These are phyloP conservation scores for Silene noctiflora DNA, from an alignment of 179 eudicot species.

Conservation along the genomic window DNA sequence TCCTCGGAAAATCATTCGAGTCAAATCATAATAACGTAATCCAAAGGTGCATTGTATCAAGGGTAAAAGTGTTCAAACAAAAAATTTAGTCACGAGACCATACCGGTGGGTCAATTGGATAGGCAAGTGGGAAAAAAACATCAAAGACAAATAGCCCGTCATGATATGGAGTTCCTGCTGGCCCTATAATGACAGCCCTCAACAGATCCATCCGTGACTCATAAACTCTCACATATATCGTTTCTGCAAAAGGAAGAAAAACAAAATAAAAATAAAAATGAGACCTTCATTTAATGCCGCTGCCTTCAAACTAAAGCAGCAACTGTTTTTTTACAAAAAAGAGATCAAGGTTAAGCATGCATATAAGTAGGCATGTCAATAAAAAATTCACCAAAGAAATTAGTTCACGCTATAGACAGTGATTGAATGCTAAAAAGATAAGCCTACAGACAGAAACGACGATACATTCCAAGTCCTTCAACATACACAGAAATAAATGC, in stretches of 20 bases:
- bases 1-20: neutral
- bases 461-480: neutral
- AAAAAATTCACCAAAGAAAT: neutral
- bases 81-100: neutral
- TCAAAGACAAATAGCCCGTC: constrained; percentile 80
- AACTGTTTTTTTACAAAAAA: neutral
- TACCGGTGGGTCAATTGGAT: constrained; percentile 73
- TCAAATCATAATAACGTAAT: neutral
- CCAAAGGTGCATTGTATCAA: constrained; percentile 1
- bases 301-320: neutral
- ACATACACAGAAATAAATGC: neutral
- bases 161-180: constrained; percentile 81
- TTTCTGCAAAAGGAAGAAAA: constrained; percentile 35
- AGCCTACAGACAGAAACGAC: neutral
- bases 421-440: neutral
- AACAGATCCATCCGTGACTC: constrained; percentile 73
- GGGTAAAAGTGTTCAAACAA: neutral
- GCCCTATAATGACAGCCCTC: constrained; percentile 66
- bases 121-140: constrained; percentile 50
- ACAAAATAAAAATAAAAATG: constrained; percentile 9
- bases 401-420: neutral
- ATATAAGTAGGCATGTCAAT: neutral
- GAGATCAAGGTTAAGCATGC: neutral
- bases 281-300: neutral
- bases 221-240: constrained; percentile 65